These are phyloP conservation scores for Saccharum hybrid DNA, from an alignment of 202 grass and related monocot genomes.

Conservation along the genomic window DNA sequence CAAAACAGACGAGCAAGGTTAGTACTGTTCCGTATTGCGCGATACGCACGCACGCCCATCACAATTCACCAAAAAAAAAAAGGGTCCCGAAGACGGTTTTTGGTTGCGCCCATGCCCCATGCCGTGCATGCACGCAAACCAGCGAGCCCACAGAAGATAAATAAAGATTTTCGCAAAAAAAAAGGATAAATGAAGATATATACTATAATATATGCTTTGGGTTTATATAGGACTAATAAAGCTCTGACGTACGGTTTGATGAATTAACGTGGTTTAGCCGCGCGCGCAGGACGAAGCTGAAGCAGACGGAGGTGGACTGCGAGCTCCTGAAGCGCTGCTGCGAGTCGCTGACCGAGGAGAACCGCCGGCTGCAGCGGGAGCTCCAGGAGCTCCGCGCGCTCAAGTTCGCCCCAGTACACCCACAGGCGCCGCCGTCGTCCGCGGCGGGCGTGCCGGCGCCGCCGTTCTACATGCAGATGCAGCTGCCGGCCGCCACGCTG, in stretches of 20 bases:
- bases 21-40: constrained; percentile 30
- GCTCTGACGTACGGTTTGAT: neutral
- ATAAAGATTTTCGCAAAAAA: no score
- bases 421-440: neutral
- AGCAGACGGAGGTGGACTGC: constrained; percentile 94
- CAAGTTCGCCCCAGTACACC: constrained; percentile 65
- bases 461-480: constrained; percentile 58
- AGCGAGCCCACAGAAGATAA: neutral
- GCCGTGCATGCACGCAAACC: constrained; percentile 14
- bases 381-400: constrained; percentile 73
- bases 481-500: constrained; percentile 74
- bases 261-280: constrained; percentile 25
- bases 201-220: no score
- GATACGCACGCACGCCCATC: neutral
- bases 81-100: neutral
- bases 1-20: constrained; percentile 94
- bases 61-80: constrained; percentile 31
- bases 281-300: constrained; percentile 84
- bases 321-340: constrained; percentile 91
- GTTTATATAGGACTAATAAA: neutral
- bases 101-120: constrained; percentile 8
- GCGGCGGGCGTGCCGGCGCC: neutral
- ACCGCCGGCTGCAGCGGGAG: constrained; percentile 78
- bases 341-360: constrained; percentile 87
- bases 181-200: no score